These are phyloP conservation scores for Penicillium glabrum DNA, from an alignment of 2,329 filamentous ascomycete genomes.

Conservation along the genomic window DNA sequence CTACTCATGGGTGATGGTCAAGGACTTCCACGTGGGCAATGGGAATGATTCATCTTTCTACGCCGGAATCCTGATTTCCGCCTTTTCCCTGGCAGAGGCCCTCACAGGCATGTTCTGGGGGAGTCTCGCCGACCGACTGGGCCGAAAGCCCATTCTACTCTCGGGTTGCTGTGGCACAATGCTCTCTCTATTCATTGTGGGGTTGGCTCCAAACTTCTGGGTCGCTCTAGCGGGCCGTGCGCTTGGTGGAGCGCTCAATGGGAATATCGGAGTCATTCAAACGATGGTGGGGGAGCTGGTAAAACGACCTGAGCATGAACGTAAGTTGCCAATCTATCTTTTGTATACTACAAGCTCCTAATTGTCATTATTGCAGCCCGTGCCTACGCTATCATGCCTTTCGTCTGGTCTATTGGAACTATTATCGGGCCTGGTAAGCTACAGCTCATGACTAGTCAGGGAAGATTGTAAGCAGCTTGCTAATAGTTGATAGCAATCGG, in stretches of 20 bases:
- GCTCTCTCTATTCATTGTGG: constrained; percentile 78
- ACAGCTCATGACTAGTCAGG: not conserved
- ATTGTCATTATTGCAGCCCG: constrained; percentile 54
- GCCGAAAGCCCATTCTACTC: constrained; percentile 81
- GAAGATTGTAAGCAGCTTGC: not conserved
- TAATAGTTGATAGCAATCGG: constrained; percentile 63
- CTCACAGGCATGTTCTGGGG: constrained; percentile 89
- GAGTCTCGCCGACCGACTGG: constrained; percentile 74
- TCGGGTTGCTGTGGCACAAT: constrained; percentile 80
- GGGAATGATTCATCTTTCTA: constrained; percentile 81
- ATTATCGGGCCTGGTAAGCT: constrained; percentile 69
- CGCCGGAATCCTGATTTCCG: constrained; percentile 81
- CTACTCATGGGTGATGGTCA: constrained; percentile 83
- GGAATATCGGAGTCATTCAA: constrained; percentile 87
- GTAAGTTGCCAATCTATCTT: constrained; percentile 49
- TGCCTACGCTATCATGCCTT: constrained; percentile 90
- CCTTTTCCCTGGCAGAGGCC: constrained; percentile 80
- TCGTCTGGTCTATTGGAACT: constrained; percentile 88
- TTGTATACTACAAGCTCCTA: not conserved
- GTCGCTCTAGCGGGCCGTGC: constrained; percentile 73
- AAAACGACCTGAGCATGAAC: constrained; percentile 79
- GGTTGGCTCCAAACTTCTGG: constrained; percentile 81
- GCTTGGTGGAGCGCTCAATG: constrained; percentile 80
- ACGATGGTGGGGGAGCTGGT: constrained; percentile 92
- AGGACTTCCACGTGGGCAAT: constrained; percentile 70